These are phyloP conservation scores for Aspergillus sclerotiicarbonarius DNA, from an alignment of 495 filamentous ascomycete genomes.

Conservation along the genomic window DNA sequence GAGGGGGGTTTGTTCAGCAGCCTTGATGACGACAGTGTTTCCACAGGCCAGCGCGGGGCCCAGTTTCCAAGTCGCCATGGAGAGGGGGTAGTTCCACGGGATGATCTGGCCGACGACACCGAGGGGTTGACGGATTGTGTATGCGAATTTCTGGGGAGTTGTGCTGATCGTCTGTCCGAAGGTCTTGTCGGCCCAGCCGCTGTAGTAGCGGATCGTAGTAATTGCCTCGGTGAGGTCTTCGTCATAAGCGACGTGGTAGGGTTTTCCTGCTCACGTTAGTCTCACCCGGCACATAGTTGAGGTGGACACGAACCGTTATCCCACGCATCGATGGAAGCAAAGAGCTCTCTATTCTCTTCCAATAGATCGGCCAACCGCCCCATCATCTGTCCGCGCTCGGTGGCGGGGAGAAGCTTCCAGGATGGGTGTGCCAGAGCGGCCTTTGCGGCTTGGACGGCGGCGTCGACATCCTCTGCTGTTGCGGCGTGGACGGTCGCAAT, in stretches of 20 bases:
- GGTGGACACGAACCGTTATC: slow-evolving; percentile 64
- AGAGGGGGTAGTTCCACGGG: slow-evolving; percentile 86
- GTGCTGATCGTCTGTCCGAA: slow-evolving; percentile 87
- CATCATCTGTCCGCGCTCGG: slow-evolving; percentile 75
- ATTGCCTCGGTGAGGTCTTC: slow-evolving; percentile 73
- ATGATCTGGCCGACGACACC: slow-evolving; percentile 93
- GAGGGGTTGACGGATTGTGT: slow-evolving; percentile 82
- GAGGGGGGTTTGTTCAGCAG: slow-evolving; percentile 88
- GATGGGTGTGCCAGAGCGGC: slow-evolving; percentile 72
- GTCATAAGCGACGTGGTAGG: slow-evolving; percentile 67
- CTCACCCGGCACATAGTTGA: not conserved
- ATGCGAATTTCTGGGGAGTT: slow-evolving; percentile 74
- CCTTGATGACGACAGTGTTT: slow-evolving; percentile 85
- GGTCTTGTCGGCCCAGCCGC: slow-evolving; percentile 89
- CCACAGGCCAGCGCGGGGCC: slow-evolving; percentile 84
- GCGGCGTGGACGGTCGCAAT: slow-evolving; percentile 84
- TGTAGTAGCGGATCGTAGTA: slow-evolving; percentile 77
- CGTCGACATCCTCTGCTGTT: slow-evolving; percentile 74
- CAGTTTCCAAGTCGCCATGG: slow-evolving; percentile 91
- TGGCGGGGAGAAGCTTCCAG: slow-evolving; percentile 73
- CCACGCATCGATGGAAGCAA: slow-evolving; percentile 93
- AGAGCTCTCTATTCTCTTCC: slow-evolving; percentile 61
- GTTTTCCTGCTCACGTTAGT: slow-evolving; percentile 52
- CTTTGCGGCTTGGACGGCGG: slow-evolving; percentile 77
- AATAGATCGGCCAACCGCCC: slow-evolving; percentile 70